Evolutionary conservation across 2,329 filamentous ascomycete species (phyloP).

Genomic region (Parastagonospora avenae): DNA sequence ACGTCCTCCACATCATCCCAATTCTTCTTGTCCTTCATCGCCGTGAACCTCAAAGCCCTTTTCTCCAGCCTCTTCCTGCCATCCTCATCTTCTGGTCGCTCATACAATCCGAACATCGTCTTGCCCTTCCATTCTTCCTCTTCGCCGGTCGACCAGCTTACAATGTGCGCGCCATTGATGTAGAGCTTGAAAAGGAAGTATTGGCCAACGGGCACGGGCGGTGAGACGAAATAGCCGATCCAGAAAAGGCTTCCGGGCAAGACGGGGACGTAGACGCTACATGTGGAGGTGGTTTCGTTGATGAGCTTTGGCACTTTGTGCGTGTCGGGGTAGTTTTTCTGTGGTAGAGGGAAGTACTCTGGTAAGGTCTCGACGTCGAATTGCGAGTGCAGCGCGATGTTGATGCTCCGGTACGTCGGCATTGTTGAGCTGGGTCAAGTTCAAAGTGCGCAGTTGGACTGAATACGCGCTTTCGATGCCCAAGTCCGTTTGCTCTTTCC

Average conservation of each 20-base stretch:
- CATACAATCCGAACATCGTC: conserved; percentile 52
- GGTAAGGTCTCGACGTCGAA: conserved; percentile 48
- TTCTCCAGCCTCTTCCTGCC: conserved; percentile 47
- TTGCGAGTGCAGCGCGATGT: conserved; percentile 48
- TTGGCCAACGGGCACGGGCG: conserved; percentile 35
- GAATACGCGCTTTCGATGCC: too few species aligned
- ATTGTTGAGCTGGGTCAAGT: conserved; percentile 14
- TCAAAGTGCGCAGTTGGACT: background rate
- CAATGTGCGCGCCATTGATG: conserved; percentile 45
- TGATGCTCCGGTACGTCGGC: conserved; percentile 46
- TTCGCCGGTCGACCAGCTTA: conserved; percentile 53
- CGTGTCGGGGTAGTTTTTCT: conserved; percentile 14
- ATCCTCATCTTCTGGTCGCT: conserved; percentile 34
- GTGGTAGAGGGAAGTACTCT: conserved; percentile 40
- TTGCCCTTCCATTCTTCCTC: conserved; percentile 52
- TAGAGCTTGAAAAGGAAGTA: conserved; percentile 55
- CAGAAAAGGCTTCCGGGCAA: conserved; percentile 50
- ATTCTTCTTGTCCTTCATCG: conserved; percentile 11
- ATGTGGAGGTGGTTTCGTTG: conserved; percentile 35
- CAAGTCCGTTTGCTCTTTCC: too few species aligned
- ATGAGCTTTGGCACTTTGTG: conserved; percentile 12
- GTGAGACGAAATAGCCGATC: conserved; percentile 47
- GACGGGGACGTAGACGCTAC: conserved; percentile 43
- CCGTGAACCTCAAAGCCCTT: conserved; percentile 48
- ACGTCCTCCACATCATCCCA: conserved; percentile 15